A percentile compares a stretch with the other conserved stretches of the same genome.
Evolutionary conservation across 257 asterid genomes (phyloP).

Genomic region (Parsonsia alboflavescens): DNA sequence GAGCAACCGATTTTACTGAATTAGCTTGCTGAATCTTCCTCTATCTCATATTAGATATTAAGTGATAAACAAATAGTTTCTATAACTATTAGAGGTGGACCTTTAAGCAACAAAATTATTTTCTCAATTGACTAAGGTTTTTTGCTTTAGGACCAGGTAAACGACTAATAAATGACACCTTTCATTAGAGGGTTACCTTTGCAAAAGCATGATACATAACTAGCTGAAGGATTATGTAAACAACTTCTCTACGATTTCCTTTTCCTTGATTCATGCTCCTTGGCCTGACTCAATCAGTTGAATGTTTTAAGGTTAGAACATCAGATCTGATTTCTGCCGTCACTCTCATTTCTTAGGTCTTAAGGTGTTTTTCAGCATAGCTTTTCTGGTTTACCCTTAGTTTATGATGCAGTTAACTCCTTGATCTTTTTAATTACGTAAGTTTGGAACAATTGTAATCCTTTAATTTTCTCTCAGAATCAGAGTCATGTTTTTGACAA

Average conservation of each 20-base stretch:
- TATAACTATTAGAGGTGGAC: neutral
- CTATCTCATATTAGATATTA: neutral
- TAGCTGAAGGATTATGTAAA: neutral
- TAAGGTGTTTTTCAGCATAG: no score
- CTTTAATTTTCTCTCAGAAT: slow-evolving; percentile 37
- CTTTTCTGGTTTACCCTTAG: neutral
- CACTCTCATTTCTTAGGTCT: neutral
- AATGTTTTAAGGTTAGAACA: neutral
- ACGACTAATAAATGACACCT: neutral
- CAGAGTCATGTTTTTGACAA: slow-evolving; percentile 32
- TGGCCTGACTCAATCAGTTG: neutral
- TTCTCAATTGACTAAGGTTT: neutral
- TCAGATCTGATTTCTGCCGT: neutral
- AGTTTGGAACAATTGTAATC: neutral
- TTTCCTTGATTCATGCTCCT: neutral
- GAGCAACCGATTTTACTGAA: slow-evolving; percentile 17
- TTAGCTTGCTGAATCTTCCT: slow-evolving; percentile 5
- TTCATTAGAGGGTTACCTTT: neutral
- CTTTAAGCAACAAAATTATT: neutral
- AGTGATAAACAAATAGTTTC: neutral
- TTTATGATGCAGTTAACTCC: neutral
- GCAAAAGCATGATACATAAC: neutral
- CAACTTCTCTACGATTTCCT: neutral
- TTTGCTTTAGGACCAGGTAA: neutral
- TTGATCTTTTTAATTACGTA: slow-evolving; percentile 1